Evolutionary conservation across 352 stramenopile species (phyloP).

Genomic region (Phytophthora syringae): DNA sequence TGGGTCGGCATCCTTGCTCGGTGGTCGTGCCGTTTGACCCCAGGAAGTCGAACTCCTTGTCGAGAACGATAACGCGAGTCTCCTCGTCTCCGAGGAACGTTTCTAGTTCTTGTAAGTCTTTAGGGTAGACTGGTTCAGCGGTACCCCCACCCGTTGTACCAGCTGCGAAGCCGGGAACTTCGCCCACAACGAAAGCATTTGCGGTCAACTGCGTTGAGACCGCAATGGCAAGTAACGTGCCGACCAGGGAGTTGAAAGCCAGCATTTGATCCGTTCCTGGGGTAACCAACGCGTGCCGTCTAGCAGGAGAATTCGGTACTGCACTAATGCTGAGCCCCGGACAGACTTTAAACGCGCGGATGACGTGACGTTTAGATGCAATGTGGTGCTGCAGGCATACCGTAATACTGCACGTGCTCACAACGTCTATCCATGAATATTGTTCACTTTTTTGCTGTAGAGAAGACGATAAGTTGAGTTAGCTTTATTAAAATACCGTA

Average conservation of each 20-base stretch:
- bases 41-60: slow-evolving; percentile 46
- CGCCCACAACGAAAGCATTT: neutral
- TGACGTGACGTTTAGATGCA: too few relatives aligned
- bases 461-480: too few relatives aligned
- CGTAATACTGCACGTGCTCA: too few relatives aligned
- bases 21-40: slow-evolving; percentile 40
- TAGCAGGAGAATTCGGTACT: neutral
- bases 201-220: neutral
- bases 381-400: too few relatives aligned
- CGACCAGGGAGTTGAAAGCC: neutral
- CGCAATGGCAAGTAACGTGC: neutral
- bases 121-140: slow-evolving; percentile 31
- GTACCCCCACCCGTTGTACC: slow-evolving; percentile 45
- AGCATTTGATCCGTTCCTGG: neutral
- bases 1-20: slow-evolving; percentile 40
- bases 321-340: neutral
- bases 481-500: too few relatives aligned
- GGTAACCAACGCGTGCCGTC: neutral
- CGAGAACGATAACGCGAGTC: slow-evolving; percentile 46
- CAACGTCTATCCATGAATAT: too few relatives aligned
- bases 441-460: too few relatives aligned
- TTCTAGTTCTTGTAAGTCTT: slow-evolving; percentile 36
- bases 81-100: slow-evolving; percentile 28
- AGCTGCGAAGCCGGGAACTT: slow-evolving; percentile 29
- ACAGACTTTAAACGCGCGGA: too few relatives aligned